Conservation (phyloP, 2,329 filamentous ascomycete genomes). For the Aureobasidium sp. region DNA sequence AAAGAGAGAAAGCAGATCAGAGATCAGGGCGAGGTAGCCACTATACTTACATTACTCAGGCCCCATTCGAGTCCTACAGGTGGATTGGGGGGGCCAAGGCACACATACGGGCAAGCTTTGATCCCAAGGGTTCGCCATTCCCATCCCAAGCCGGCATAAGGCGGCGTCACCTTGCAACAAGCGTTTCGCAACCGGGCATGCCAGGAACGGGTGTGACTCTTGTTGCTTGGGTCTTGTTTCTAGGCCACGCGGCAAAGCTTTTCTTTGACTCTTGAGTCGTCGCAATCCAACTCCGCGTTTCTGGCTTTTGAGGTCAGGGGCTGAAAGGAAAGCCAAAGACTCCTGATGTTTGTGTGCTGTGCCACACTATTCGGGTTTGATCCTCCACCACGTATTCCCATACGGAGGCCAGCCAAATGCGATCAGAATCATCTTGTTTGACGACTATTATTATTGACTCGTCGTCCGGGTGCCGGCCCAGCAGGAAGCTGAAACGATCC, state of each 20-base stretch:
- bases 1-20: conserved; percentile 7
- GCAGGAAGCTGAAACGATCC: conserved; percentile 1
- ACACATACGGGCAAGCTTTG: conserved; percentile 12
- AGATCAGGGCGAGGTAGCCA: conserved; percentile 2
- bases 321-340: no score
- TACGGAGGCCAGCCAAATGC: background rate
- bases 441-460: background rate
- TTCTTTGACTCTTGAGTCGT: no score
- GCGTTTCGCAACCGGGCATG: conserved; percentile 9
- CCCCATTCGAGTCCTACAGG: no score
- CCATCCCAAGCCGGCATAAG: conserved; percentile 10
- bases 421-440: background rate
- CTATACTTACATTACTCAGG: conserved; percentile 13
- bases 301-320: no score
- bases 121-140: conserved; percentile 2
- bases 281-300: no score
- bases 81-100: conserved; percentile 4
- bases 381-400: background rate
- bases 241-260: conserved; percentile 25
- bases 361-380: no score
- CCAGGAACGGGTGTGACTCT: background rate
- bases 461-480: background rate
- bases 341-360: no score
- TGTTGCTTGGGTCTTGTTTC: conserved; percentile 10
- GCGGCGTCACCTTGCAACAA: conserved; percentile 14